These are phyloP conservation scores for Coemansia furcata DNA, from an alignment of 192 early-diverging fungal species.

Conservation along the genomic window DNA sequence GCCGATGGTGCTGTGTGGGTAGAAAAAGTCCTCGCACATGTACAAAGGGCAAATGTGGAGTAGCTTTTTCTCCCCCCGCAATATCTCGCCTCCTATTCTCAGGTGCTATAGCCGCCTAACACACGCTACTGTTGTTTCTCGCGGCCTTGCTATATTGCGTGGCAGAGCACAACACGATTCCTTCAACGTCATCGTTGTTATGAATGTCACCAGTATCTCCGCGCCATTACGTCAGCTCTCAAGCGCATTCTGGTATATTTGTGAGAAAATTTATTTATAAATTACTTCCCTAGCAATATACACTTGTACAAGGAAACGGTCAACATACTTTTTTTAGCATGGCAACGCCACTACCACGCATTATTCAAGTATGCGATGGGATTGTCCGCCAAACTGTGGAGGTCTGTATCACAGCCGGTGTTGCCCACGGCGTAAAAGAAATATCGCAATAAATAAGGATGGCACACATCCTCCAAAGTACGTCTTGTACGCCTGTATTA, in stretches of 20 bases:
- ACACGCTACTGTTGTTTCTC: neutral
- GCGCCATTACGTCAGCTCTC: neutral
- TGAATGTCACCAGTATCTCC: neutral
- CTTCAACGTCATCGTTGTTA: neutral
- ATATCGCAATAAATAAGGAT: neutral
- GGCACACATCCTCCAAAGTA: neutral
- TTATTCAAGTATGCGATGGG: neutral
- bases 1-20: no score
- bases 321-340: neutral
- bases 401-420: neutral
- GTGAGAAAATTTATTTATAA: neutral
- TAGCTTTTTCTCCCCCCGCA: neutral
- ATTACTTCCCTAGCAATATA: constrained; percentile 2
- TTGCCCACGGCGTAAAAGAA: neutral
- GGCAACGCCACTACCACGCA: neutral
- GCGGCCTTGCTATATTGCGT: neutral
- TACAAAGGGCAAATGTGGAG: no score
- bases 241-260: neutral
- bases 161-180: neutral
- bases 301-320: neutral
- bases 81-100: neutral
- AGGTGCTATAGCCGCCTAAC: neutral
- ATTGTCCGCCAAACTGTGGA: neutral
- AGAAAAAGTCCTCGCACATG: no score
- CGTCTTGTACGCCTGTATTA: neutral